Conservation (phyloP, 176 grass and related monocot genomes). For the Leersia perrieri region DNA sequence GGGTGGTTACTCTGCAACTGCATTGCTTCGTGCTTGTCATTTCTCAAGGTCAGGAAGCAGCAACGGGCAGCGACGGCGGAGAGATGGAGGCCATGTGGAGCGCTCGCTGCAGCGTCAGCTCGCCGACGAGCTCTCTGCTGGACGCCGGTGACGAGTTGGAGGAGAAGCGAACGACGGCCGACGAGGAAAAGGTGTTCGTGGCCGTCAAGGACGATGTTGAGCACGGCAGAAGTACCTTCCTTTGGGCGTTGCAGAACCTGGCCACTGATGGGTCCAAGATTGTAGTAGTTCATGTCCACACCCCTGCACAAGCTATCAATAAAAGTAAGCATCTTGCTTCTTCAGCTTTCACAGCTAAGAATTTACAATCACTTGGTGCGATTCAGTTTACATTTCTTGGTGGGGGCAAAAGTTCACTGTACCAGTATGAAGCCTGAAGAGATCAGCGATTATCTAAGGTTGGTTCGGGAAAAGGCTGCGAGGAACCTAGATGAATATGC, state of each 20-base stretch:
- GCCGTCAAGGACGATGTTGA: constrained; percentile 38
- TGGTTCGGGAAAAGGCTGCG: constrained; percentile 34
- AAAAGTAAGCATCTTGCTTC: neutral
- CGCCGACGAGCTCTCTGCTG: neutral
- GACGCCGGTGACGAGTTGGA: neutral
- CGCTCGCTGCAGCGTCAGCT: neutral
- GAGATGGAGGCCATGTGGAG: neutral
- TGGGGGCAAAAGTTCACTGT: constrained; percentile 43
- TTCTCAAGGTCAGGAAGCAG: neutral
- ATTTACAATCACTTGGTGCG: neutral
- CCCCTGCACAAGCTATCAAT: constrained; percentile 48
- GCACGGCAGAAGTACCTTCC: constrained; percentile 39
- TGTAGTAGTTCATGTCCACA: constrained; percentile 51
- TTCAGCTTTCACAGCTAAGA: neutral
- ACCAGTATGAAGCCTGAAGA: constrained; percentile 19
- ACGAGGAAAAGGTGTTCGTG: constrained; percentile 44
- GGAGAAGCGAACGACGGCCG: neutral
- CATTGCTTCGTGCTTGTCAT: neutral
- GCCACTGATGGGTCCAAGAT: constrained; percentile 9
- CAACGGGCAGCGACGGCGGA: neutral
- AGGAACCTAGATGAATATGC: constrained; percentile 51
- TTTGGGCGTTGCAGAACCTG: constrained; percentile 51
- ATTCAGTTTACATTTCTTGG: constrained; percentile 23
- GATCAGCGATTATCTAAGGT: constrained; percentile 36
- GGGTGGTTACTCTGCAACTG: neutral